Evolutionary conservation across 129 eudicot species (phyloP), one percentile per base, ranked within the genome.

Genomic region (Artemisia argyi): DNA sequence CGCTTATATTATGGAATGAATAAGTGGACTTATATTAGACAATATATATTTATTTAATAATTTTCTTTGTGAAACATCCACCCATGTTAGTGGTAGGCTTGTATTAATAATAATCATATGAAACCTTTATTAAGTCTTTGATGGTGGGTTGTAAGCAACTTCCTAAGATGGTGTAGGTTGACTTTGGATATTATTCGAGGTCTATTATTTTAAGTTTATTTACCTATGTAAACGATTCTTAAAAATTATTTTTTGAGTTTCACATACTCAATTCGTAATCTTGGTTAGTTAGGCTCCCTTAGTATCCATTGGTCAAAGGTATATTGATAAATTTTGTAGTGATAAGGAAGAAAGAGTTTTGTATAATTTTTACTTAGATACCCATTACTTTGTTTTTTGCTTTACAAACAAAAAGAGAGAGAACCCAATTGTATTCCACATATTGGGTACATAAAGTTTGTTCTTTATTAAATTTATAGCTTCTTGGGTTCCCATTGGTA

Each of bases 21-120:
- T 24, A 66, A 56, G 72, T 77, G 66, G 72, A 58, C 57, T 65
- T 24, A 26, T 11, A 22, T 57, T 60, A 70, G 46, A 71, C 68
- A 49, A 71, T 71, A 35, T 57, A 32, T 35, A 35, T 39, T 39
- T 52, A 52, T 53, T 49, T 66, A 42, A 62, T 61, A 52, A 55
- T 17, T 55, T 54, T 71, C 15, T 78, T 78, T 42, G 8, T 39
- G 52, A 30, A 63, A 55, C 54, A 78, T 20, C 75, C 81, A 69
- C 65, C 65, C 81, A 78, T 71, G 77, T 78, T 26, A 63, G 65
- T 70, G 71, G 58, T 70, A 70, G 55, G 53, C 81, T 20, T 63
- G 53, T 44, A 18, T 7, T n/a, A 62, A 14, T n/a, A 62, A 14
- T 5, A 28, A 17, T 69, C 17, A 69, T 69, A 55, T 35, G 35